Evolutionary conservation across 140 eudicot species (phyloP), one percentile per base, ranked within the genome.

Genomic region (Artemisia princeps): DNA sequence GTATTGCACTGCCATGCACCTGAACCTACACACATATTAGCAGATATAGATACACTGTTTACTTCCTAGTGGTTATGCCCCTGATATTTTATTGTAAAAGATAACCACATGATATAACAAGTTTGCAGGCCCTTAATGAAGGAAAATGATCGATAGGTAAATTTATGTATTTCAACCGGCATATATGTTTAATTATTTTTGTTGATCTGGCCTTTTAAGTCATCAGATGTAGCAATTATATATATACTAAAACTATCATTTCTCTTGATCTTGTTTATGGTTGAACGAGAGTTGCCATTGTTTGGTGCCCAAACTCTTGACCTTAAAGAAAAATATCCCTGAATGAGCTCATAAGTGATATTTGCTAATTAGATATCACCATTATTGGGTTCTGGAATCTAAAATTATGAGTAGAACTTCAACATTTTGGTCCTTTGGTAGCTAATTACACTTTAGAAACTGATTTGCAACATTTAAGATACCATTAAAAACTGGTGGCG

Each of bases 31-130:
- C 42, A 57, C 42, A 19, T 55, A 55, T 23, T 22, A 20, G 60
- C 30, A 55, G 22, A 20, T 56, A 19, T 55, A 22, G 1, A 48
- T 13, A 12, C 53, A 48, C 53, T 48, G 53, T 62, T 15, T 19
- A 61, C 15, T 45, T 65, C 49, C n/a, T 26, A 40, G 33, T 26
- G 11, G 46, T 49, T 48, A 9, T 63, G 19, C 49, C 42, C 17
- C 20, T 45, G 40, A 45, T 45, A 45, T 44, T 45, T 12, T 52
- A 9, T 16, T 65, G 62, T 53, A 30, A 16, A 52, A n/a, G 16
- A 40, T 28, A 28, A 15, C 62, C 62, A 28, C 48, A 24, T 51
- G 61, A 65, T 66, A 65, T 66, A 26, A 66, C 60, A 67, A 67
- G 61, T 33, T 52, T 52, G 53, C 60, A 66, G 71, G 63, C 55